Percentiles rank a stretch among this genome's conserved stretches.
Conservation (phyloP, 371 early-diverging fungal species). For the Syncephalastrum sp. region DNA sequence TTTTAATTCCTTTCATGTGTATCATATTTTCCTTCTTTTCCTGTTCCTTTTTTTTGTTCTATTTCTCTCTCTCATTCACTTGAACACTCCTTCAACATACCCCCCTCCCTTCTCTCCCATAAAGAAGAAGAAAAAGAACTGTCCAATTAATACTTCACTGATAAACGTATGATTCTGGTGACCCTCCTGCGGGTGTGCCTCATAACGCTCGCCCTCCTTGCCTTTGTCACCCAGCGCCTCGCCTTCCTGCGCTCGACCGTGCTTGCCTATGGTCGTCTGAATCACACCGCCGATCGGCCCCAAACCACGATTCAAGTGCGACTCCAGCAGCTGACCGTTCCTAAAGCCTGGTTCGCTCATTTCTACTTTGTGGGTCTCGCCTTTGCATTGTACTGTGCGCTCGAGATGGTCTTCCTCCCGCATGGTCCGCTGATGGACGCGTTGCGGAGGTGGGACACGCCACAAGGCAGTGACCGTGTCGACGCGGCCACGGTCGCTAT, state of each 20-base stretch:
- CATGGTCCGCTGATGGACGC: constrained; percentile 16
- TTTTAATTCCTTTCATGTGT: constrained; percentile 1
- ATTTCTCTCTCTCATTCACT: too few species aligned
- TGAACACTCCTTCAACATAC: too few species aligned
- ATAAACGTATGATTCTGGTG: constrained; percentile 13
- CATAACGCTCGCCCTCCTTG: constrained; percentile 14
- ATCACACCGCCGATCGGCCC: constrained; percentile 28
- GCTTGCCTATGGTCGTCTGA: constrained; percentile 44
- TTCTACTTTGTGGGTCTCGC: constrained; percentile 61
- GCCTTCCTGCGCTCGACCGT: constrained; percentile 34
- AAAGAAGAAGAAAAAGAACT: too few species aligned
- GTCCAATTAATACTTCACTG: too few species aligned
- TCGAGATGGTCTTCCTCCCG: constrained; percentile 16
- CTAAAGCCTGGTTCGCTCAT: constrained; percentile 67
- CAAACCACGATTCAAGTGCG: constrained; percentile 12
- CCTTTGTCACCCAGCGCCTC: constrained; percentile 26
- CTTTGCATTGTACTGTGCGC: constrained; percentile 20
- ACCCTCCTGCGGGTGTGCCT: constrained; percentile 26
- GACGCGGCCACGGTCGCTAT: constrained; percentile 24
- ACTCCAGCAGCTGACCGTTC: constrained; percentile 45
- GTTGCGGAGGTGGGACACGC: constrained; percentile 21
- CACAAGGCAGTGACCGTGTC: constrained; percentile 18
- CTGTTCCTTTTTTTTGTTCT: not conserved
- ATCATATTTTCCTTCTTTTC: not conserved
- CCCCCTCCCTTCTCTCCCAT: too few species aligned